Evolutionary conservation across 306 rosid species (phyloP).

Genomic region (Quercus aquifolioides): DNA sequence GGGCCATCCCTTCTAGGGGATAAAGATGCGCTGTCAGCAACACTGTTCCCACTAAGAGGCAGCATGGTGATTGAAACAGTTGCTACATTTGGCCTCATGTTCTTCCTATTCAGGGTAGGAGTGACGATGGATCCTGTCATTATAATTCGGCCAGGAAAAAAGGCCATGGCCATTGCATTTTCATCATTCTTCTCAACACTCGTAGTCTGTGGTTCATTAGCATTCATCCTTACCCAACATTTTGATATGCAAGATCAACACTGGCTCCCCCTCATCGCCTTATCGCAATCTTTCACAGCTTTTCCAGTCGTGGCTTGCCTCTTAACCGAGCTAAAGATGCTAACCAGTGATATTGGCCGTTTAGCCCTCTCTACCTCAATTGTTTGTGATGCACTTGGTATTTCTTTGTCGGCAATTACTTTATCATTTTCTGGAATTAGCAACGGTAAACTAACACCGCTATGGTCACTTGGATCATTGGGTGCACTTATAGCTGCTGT

Average conservation of each 20-base stretch:
- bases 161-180: constrained; percentile 13
- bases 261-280: constrained; percentile 25
- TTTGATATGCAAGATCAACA: not conserved
- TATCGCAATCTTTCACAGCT: constrained; percentile 38
- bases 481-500: constrained; percentile 1
- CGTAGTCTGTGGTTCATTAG: not conserved
- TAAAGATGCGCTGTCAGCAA: not conserved
- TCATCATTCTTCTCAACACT: constrained; percentile 18
- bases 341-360: constrained; percentile 60
- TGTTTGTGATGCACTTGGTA: constrained; percentile 36
- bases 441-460: not conserved
- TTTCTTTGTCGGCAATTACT: not conserved
- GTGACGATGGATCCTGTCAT: constrained; percentile 19
- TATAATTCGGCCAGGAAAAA: constrained; percentile 24
- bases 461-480: constrained; percentile 9
- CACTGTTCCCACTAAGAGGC: constrained; percentile 33
- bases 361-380: constrained; percentile 42
- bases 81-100: constrained; percentile 36
- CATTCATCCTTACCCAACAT: not conserved
- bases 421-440: constrained; percentile 7
- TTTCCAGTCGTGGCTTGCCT: constrained; percentile 41
- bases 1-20: constrained; percentile 47
- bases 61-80: constrained; percentile 28
- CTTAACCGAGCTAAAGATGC: constrained; percentile 49
- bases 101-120: constrained; percentile 37